Conservation (phyloP, 805 yeast genomes). For the Sugiyamaella mastotermitis region DNA sequence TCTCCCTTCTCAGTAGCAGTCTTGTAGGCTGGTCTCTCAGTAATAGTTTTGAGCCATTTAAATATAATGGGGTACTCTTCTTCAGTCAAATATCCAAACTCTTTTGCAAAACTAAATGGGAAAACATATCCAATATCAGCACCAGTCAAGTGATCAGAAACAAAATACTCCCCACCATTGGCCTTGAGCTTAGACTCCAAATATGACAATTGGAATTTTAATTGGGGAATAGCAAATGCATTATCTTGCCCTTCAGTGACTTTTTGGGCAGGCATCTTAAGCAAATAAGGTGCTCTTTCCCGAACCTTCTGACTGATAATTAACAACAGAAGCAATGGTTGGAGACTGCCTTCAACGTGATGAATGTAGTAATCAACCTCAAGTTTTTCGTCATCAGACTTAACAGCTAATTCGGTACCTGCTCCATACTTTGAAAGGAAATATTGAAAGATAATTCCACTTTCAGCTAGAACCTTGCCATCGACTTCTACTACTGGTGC, state of each 20-base stretch:
- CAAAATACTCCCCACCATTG: conserved; percentile 48
- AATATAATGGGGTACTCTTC: conserved; percentile 24
- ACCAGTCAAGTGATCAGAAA: conserved; percentile 51
- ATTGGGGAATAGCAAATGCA: conserved; percentile 45
- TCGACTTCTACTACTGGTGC: conserved; percentile 52
- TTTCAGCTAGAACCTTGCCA: conserved; percentile 45
- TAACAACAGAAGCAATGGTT: conserved; percentile 40
- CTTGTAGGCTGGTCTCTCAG: conserved; percentile 24
- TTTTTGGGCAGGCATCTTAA: conserved; percentile 38
- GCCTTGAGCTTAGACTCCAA: conserved; percentile 38
- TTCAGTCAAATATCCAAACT: background rate
- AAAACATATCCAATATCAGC: conserved; percentile 56
- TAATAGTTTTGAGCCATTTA: conserved; percentile 23
- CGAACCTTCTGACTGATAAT: conserved; percentile 30
- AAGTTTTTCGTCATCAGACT: conserved; percentile 36
- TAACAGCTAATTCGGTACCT: conserved; percentile 34
- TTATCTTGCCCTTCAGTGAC: conserved; percentile 43
- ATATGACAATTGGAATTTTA: conserved; percentile 34
- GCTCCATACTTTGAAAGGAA: conserved; percentile 46
- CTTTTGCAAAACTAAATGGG: conserved; percentile 30
- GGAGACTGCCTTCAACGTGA: conserved; percentile 59
- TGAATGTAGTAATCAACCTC: conserved; percentile 47
- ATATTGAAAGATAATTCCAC: conserved; percentile 53
- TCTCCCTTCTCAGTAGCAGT: conserved; percentile 13
- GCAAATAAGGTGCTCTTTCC: conserved; percentile 35